Conservation (phyloP, 495 filamentous ascomycete species). For the Lasiosphaeris hirsuta region DNA sequence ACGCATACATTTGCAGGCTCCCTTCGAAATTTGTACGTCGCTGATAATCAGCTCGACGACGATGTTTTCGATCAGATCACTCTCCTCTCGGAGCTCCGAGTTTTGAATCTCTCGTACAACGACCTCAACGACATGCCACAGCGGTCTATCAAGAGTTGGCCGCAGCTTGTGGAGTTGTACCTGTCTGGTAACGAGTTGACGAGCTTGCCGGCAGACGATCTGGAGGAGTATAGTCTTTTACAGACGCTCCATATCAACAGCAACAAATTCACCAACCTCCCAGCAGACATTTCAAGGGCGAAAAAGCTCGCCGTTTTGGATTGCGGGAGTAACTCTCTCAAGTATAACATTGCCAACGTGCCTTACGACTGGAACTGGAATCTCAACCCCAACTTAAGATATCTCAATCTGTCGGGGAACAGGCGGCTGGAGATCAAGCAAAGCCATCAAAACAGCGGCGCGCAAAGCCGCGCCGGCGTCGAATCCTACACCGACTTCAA, state of each 20-base stretch:
- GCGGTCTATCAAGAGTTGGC: slow-evolving; percentile 81
- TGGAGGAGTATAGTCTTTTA: slow-evolving; percentile 80
- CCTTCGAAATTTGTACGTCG: slow-evolving; percentile 77
- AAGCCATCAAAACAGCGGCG: slow-evolving; percentile 46
- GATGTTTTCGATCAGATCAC: slow-evolving; percentile 90
- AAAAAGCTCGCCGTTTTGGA: slow-evolving; percentile 77
- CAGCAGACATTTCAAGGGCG: slow-evolving; percentile 92
- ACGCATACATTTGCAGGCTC: slow-evolving; percentile 82
- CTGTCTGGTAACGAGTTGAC: slow-evolving; percentile 94
- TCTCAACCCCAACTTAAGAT: slow-evolving; percentile 89
- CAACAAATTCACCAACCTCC: slow-evolving; percentile 95
- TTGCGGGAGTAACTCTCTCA: slow-evolving; percentile 92
- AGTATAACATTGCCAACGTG: slow-evolving; percentile 99
- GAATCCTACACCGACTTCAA: slow-evolving; percentile 90
- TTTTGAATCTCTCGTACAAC: slow-evolving; percentile 95
- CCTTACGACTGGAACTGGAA: slow-evolving; percentile 99
- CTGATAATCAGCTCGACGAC: slow-evolving; percentile 90
- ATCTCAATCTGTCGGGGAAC: slow-evolving; percentile 96
- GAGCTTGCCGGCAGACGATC: slow-evolving; percentile 86
- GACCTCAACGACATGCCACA: slow-evolving; percentile 87
- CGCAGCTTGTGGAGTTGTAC: slow-evolving; percentile 84
- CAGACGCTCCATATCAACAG: slow-evolving; percentile 92
- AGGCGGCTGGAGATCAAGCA: slow-evolving; percentile 96
- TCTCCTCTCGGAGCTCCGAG: slow-evolving; percentile 75
- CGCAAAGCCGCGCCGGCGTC: slow-evolving; percentile 61